Evolutionary conservation across 345 rosid genomes (phyloP).

Genomic region (Psidium guajava): DNA sequence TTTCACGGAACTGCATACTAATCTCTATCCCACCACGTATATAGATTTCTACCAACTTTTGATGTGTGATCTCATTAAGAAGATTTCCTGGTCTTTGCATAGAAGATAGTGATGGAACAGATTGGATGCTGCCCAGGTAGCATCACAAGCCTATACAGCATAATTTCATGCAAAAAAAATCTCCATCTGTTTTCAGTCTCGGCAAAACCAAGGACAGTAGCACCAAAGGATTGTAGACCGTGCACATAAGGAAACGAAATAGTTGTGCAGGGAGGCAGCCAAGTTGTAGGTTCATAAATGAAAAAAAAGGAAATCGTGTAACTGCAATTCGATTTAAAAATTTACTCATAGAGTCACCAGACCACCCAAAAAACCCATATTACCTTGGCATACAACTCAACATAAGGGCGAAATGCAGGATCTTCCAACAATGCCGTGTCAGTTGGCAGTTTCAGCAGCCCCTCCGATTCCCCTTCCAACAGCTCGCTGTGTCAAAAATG

Average conservation of each 20-base stretch:
- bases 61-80: neutral
- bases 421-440: conserved; percentile 69
- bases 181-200: neutral
- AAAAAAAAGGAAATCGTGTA: neutral
- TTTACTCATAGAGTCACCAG: neutral
- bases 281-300: neutral
- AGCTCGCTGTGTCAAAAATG: conserved; percentile 38
- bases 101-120: neutral
- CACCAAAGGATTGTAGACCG: neutral
- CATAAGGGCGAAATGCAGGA: conserved; percentile 55
- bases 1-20: neutral
- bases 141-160: neutral
- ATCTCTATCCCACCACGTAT: neutral
- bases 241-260: neutral
- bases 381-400: conserved; percentile 84
- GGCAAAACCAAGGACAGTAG: neutral
- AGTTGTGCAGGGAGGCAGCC: neutral
- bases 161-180: neutral
- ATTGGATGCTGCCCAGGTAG: neutral
- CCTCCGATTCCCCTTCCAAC: conserved; percentile 68
- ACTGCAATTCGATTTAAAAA: neutral
- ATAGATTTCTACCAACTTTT: neutral
- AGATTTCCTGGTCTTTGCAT: neutral
- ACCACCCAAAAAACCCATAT: neutral
- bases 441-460: conserved; percentile 76